Evolutionary conservation across 805 yeast species (phyloP).

Genomic region (Suhomyces kilbournensis): DNA sequence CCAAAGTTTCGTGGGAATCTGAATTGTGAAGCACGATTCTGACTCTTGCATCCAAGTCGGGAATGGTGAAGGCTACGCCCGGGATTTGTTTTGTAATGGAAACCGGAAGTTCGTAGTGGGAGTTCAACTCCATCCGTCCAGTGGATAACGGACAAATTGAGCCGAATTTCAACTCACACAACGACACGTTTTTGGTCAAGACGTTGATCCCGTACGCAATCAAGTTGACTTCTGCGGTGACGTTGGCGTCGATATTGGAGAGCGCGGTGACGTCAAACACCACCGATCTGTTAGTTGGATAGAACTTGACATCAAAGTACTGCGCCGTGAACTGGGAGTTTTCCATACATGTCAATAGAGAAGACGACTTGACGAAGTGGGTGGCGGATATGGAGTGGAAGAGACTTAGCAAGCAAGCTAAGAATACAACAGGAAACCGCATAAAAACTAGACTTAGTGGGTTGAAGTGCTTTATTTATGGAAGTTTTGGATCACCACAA

Average conservation of each 20-base stretch:
- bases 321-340: slow-evolving; percentile 84
- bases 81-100: slow-evolving; percentile 60
- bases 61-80: slow-evolving; percentile 80
- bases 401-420: background rate
- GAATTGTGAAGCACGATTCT: slow-evolving; percentile 56
- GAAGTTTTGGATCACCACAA: no score
- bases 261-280: slow-evolving; percentile 70
- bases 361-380: slow-evolving; percentile 48
- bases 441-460: no score
- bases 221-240: slow-evolving; percentile 62
- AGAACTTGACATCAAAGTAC: slow-evolving; percentile 70
- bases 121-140: slow-evolving; percentile 76
- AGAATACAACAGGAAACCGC: no score
- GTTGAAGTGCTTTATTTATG: no score
- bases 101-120: slow-evolving; percentile 43
- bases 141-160: slow-evolving; percentile 78
- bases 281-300: slow-evolving; percentile 62
- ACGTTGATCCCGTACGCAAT: slow-evolving; percentile 79
- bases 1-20: slow-evolving; percentile 51
- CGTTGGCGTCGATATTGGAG: slow-evolving; percentile 66
- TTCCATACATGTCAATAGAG: slow-evolving; percentile 89
- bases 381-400: slow-evolving; percentile 15
- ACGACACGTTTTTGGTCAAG: slow-evolving; percentile 50
- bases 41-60: slow-evolving; percentile 92
- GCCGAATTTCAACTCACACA: slow-evolving; percentile 53